phyloP scores from a whole-genome alignment of 306 rosid species.

The Myrica gale region DNA sequence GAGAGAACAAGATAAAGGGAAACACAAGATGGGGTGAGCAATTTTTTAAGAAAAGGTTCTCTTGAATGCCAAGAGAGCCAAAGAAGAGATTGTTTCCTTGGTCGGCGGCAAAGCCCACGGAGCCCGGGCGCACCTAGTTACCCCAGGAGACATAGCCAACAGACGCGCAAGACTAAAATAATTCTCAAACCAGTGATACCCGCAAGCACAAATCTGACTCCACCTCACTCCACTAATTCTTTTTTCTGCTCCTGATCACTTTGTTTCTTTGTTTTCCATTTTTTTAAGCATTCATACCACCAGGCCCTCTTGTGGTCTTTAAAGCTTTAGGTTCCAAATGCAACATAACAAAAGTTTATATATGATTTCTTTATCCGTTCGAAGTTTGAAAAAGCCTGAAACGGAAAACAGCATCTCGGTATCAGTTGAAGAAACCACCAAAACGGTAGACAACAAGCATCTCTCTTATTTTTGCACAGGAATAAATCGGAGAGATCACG shows the following conservation, averaged over 20 bases:
- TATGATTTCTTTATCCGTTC: conserved; percentile 36
- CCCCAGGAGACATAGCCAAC: conserved; percentile 82
- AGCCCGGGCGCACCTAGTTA: conserved; percentile 77
- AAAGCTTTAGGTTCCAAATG: conserved; percentile 67
- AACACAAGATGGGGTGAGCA: conserved; percentile 37
- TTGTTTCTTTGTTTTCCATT: conserved; percentile 49
- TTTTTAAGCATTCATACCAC: conserved; percentile 50
- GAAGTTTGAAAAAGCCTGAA: conserved; percentile 71
- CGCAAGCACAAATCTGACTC: conserved; percentile 83
- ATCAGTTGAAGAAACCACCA: conserved; percentile 87
- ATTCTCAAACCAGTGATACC: conserved; percentile 60
- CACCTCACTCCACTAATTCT: conserved; percentile 68
- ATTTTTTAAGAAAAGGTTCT: conserved; percentile 62
- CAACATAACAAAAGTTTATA: not conserved
- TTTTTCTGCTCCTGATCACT: conserved; percentile 43
- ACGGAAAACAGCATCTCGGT: conserved; percentile 96
- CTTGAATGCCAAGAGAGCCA: conserved; percentile 76
- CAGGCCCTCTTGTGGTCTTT: conserved; percentile 36
- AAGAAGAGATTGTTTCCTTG: conserved; percentile 86
- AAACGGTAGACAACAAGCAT: conserved; percentile 94
- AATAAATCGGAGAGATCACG: conserved; percentile 60
- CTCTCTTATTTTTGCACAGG: conserved; percentile 53
- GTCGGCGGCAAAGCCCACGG: conserved; percentile 97
- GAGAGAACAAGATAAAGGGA: conserved; percentile 44
- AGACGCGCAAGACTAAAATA: conserved; percentile 65